phyloP scores from a whole-genome alignment of 176 grass and related monocot genomes.

The Carex pumila region DNA sequence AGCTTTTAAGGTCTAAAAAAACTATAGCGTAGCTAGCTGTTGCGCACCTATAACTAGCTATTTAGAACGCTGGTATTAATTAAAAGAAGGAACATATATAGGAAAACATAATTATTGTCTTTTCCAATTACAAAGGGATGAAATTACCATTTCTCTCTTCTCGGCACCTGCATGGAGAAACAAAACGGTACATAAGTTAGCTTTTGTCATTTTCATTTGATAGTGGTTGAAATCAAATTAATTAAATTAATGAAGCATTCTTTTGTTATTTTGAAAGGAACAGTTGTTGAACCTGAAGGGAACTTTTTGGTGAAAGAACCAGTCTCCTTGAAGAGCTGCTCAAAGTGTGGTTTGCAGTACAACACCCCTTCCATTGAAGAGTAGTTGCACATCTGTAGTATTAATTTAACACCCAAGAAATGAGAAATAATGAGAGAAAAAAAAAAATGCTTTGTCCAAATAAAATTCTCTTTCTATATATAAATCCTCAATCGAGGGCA shows the following conservation, averaged over 20 bases:
- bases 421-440: not conserved
- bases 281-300: constrained; percentile 30
- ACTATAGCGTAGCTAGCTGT: no score
- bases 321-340: constrained; percentile 68
- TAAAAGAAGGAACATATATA: not conserved
- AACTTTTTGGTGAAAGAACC: constrained; percentile 61
- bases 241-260: not conserved
- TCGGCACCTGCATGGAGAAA: constrained; percentile 38
- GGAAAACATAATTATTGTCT: not conserved
- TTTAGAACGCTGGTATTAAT: not conserved
- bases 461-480: not conserved
- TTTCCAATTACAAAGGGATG: not conserved
- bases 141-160: constrained; percentile 42
- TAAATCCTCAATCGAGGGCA: not conserved
- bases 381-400: constrained; percentile 49
- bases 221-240: not conserved
- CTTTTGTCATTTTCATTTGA: not conserved
- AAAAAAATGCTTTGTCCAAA: not conserved
- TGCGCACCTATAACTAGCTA: no score
- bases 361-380: constrained; percentile 72
- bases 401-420: not conserved
- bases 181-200: constrained; percentile 16
- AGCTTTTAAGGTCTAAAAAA: no score
- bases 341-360: constrained; percentile 74
- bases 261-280: not conserved